Conservation (phyloP, 2,329 filamentous ascomycete genomes). For the Acarospora socialis region DNA sequence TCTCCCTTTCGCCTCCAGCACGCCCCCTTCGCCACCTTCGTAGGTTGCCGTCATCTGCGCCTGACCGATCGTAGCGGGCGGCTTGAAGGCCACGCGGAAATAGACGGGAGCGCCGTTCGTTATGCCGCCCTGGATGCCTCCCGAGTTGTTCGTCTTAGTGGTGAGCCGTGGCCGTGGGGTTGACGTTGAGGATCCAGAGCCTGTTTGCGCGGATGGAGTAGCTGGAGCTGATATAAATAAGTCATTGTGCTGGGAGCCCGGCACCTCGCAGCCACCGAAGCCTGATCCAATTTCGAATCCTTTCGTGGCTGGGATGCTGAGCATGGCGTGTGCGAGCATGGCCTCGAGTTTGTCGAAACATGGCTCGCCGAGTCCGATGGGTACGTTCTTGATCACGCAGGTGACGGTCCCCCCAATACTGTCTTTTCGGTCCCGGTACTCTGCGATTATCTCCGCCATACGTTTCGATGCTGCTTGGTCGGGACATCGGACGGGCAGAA, state of each 20-base stretch:
- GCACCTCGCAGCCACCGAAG: slow-evolving; percentile 73
- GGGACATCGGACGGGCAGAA: slow-evolving; percentile 79
- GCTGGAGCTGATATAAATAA: slow-evolving; percentile 53
- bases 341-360: slow-evolving; percentile 95
- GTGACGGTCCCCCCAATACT: slow-evolving; percentile 92
- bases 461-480: slow-evolving; percentile 45
- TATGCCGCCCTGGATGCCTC: slow-evolving; percentile 91
- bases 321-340: slow-evolving; percentile 79
- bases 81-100: slow-evolving; percentile 92
- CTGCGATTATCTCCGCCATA: slow-evolving; percentile 69
- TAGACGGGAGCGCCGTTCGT: slow-evolving; percentile 87
- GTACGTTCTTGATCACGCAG: slow-evolving; percentile 78
- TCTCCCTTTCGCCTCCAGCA: slow-evolving; percentile 79
- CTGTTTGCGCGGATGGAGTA: slow-evolving; percentile 23
- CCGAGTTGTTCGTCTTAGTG: slow-evolving; percentile 89
- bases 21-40: slow-evolving; percentile 57
- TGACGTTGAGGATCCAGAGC: slow-evolving; percentile 23
- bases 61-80: slow-evolving; percentile 81
- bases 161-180: slow-evolving; percentile 48
- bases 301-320: slow-evolving; percentile 88
- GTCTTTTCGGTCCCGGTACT: slow-evolving; percentile 64
- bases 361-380: slow-evolving; percentile 78
- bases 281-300: slow-evolving; percentile 92
- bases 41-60: slow-evolving; percentile 75
- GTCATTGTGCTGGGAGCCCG: slow-evolving; percentile 86